Evolutionary conservation across 345 rosid genomes (phyloP), one percentile per base, ranked within the genome.

Genomic region (Toxicodendron radicans): DNA sequence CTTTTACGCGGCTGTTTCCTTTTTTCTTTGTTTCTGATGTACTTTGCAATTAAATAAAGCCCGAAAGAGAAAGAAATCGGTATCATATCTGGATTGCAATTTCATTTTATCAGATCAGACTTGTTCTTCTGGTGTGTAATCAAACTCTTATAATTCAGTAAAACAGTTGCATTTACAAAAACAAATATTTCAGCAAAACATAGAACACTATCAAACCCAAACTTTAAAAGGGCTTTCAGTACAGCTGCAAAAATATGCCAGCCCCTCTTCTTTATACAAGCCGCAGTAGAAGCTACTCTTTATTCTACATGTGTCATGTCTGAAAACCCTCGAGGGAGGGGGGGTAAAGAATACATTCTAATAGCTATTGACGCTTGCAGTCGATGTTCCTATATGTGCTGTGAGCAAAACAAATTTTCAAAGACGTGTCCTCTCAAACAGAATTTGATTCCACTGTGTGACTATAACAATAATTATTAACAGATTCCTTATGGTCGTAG

Each of bases 401-500:
- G 17, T 62, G 45, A 74, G 45, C 54, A 71, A 75, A 63, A 51
- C 64, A 24, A 58, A 53, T 46, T 71, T 48, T 58, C 14, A 45
- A 17, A 60, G 54, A 21, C 16, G 46, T 71, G 24, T 35, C 65
- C 18, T 62, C 20, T 41, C 52, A 54, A 65, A 49, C 10, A 46
- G 62, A 75, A 75, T 45, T 23, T 33, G 57, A 53, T 71, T 57
- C 61, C 71, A 59, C 43, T 68, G 58, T 71, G 52, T 68, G 74
- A 43, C 79, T 60, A 83, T 80, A 70, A 57, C 75, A 66, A n/a
- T 72, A 62, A 66, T 56, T 74, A 79, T 68, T 59, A 48, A 72
- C 78, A 75, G 20, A 48, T 27, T 14, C 41, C 9, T 70, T 80
- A 95, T 49, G 95, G 81, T 27, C 91, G 86, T 52, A 93, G 13